These are phyloP conservation scores for Diaporthe vexans DNA, from an alignment of 2,329 filamentous ascomycete species.

Conservation along the genomic window DNA sequence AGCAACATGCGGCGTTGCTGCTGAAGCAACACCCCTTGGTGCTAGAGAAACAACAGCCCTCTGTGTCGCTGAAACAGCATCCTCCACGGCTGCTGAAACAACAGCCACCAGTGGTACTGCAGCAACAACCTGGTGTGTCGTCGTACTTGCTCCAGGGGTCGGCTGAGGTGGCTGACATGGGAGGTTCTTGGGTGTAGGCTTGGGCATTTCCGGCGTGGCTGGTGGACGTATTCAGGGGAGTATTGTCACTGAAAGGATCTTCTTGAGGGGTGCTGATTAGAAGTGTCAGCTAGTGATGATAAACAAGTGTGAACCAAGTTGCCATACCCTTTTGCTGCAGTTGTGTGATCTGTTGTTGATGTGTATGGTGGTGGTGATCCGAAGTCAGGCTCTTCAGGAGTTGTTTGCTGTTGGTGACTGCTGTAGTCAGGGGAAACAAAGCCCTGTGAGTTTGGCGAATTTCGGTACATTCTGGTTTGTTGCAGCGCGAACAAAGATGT, in stretches of 20 bases:
- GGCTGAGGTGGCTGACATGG: background rate
- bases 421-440: background rate
- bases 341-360: background rate
- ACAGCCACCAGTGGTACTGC: constrained; percentile 35
- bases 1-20: constrained; percentile 19
- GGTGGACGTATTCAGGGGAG: background rate
- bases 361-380: constrained; percentile 35
- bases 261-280: background rate
- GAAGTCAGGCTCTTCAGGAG: background rate
- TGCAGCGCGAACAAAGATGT: constrained; percentile 4
- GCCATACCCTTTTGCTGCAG: background rate
- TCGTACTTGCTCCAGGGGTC: constrained; percentile 21
- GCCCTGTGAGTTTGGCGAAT: background rate
- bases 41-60: constrained; percentile 35
- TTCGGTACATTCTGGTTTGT: constrained; percentile 14
- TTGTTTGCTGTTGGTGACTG: constrained; percentile 9
- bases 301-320: too few relatives aligned
- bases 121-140: constrained; percentile 4
- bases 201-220: too few relatives aligned
- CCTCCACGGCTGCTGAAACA: constrained; percentile 37
- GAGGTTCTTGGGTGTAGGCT: background rate
- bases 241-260: background rate
- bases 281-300: background rate
- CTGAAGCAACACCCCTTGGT: constrained; percentile 32
- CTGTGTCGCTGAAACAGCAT: constrained; percentile 37